Evolutionary conservation across 2,329 filamentous ascomycete species (phyloP), one percentile per base, ranked within the genome.

Genomic region (Exophiala viscosa): DNA sequence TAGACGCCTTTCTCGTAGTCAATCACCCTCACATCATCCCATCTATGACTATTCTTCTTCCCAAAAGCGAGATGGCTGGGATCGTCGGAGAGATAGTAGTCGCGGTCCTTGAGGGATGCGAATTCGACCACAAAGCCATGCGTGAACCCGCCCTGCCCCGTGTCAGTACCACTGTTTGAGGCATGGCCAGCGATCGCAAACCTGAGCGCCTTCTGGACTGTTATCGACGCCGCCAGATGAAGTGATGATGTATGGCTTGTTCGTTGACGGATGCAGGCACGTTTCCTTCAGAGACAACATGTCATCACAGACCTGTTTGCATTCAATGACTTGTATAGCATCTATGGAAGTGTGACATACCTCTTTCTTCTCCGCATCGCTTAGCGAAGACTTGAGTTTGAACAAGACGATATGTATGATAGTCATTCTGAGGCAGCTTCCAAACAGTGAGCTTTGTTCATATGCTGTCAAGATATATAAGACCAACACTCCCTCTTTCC

Each of bases 51-150:
- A 31, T 80, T 65, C 57, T 69, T 76, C 50, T 76, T 70, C n/a
- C 81, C 71, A 59, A 88, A 88, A 0, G 67, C 78, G 33, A 75
- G 69, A 64, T 90, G 86, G 7, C 70, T 78, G 1, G 84, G 83
- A 60, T 90, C 87, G 28, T 81, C 70, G 46, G 79, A 68, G 5
- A 86, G 68, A 64, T 90, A 90, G 62, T 88, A 89, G 55, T 83
- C 77, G 42, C 85, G 73, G 64, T 90, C 86, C 57, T 81, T 77
- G 14, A 73, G 72, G 17, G 67, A 84, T 8, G 78, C 76, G 53
- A 90, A 90, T 60, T 87, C 80, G 17, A 79, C 76, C 1, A 90
- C 77, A 57, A 90, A 90, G 0, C 76, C 83, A 64, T 90, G 86
- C 0, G 84, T 84, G 45, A 85, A 80, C 0, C 79, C 85, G 44